Evolutionary conservation across 2,329 filamentous ascomycete genomes (phyloP), one percentile per base, ranked within the genome.

Genomic region (Alternaria hordeiaustralica): DNA sequence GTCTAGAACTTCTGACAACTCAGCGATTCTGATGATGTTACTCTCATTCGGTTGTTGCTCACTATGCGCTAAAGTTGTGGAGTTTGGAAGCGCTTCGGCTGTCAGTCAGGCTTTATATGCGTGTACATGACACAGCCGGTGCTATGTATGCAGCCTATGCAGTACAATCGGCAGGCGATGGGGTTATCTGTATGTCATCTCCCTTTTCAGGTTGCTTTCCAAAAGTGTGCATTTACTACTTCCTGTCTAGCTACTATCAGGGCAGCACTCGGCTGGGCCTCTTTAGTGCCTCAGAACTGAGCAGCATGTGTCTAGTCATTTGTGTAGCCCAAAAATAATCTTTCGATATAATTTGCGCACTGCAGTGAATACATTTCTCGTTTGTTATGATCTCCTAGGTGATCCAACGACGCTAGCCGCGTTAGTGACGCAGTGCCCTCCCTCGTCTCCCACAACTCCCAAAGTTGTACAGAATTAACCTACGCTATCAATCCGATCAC

Each of bases 1-100:
- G n/a, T 10, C 36, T 0, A 2, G 0, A 1, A 18, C 1, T 41
- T 18, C 9, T 0, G n/a, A 41, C 9, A 41, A 41, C 36, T 41
- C n/a, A 18, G 36, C 9, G 36, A 41, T 41, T 9, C 1, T 18
- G 36, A 18, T 0, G 9, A 6, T 0, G 36, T n/a, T 41, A 0
- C 36, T 41, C 36, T 6, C 5, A 41, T 41, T 18, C 11, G 36
- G n/a, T 18, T 41, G 0, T 41, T 41, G 36, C 36, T 41, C 18
- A 6, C 36, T 10, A 41, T 41, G n/a, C n/a, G n/a, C 15, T 11
- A 18, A 18, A 41, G n/a, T 11, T 41, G n/a, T 6, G n/a, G 9
- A 18, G n/a, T 5, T 10, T 41, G 36, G n/a, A 18, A 18, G 36
- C n/a, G 36, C 36, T 41, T 41, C n/a, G n/a, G 36, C 36, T 41